These are phyloP conservation scores for Penicillium ucsense DNA, from an alignment of 495 filamentous ascomycete genomes.

Conservation along the genomic window DNA sequence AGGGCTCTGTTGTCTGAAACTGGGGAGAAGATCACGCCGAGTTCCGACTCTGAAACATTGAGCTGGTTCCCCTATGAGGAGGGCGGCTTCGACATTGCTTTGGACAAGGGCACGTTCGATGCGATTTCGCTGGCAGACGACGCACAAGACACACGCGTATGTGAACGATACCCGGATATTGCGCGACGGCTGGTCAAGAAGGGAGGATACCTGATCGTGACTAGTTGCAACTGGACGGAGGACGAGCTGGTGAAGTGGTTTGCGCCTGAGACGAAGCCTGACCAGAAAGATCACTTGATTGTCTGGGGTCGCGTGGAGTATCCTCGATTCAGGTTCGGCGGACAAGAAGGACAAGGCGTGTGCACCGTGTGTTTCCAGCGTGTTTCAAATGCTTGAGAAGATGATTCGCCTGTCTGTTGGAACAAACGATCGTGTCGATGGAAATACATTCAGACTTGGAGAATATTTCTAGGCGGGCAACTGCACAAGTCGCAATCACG, in stretches of 20 bases:
- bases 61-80: constrained; percentile 23
- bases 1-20: constrained; percentile 24
- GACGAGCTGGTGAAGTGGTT: constrained; percentile 75
- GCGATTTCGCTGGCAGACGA: constrained; percentile 69
- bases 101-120: constrained; percentile 98
- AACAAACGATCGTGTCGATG: too few relatives aligned
- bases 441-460: too few relatives aligned
- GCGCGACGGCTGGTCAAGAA: constrained; percentile 54
- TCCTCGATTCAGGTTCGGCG: constrained; percentile 77
- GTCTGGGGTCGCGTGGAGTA: constrained; percentile 64
- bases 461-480: too few relatives aligned
- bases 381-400: constrained; percentile 6
- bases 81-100: constrained; percentile 68
- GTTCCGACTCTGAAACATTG: constrained; percentile 8
- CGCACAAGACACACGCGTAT: constrained; percentile 38
- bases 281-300: constrained; percentile 31
- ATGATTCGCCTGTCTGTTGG: background rate
- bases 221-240: constrained; percentile 98
- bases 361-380: constrained; percentile 66
- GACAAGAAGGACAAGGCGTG: constrained; percentile 74
- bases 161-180: constrained; percentile 62
- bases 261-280: constrained; percentile 19
- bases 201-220: constrained; percentile 70
- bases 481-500: too few relatives aligned
- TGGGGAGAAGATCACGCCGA: constrained; percentile 5